Base-by-base conservation (phyloP, 1,139 yeast genomes). In the Candida anutae region DNA sequence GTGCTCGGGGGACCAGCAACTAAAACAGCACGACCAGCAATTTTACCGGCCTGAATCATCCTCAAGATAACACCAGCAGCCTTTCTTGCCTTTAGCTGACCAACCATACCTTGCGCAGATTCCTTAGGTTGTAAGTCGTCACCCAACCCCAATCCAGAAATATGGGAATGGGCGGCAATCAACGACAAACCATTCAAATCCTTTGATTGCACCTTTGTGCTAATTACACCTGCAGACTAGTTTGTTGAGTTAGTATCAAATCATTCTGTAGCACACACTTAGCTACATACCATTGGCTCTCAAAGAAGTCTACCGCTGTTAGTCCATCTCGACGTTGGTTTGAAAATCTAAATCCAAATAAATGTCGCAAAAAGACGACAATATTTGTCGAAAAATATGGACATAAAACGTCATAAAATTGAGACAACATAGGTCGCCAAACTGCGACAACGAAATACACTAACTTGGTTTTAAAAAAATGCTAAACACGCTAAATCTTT, bases 1-100 rank as follows among this genome's bases (percentile, higher is more conserved):
- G 98, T 93, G 1, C 95, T 82, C 19, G 98, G 98, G 6, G 98
- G 98, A 5, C 99, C 99, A 0, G 98, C 97, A 37, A 93, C 71
- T 42, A 93, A 62, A 18, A 88, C 93, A 1, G 97, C 97, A 42
- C 97, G 74, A 13, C 99, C 99, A 5, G 98, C 97, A 50, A 93
- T 90, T 42, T 83, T 75, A 20, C 96, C 95, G 25, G 81, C 85
- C 51, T 84, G 84, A 34, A 90, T 83, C 94, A 93, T 84, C 60
- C 82, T 87, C 45, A 87, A 65, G 28, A 90, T 80, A 18, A 93
- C 79, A 28, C 96, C 99, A 6, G 95, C 95, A 3, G 98, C 98
- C 50, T 77, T 80, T 54, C 99, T 77, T 5, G 98, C 98, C 48
- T 80, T 79, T 37, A 80, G 50, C 60, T 93, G 99, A 14, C 99